These are phyloP conservation scores for Rhodotorula sp. DNA, from an alignment of 1,284 basidiomycete genomes.

Conservation along the genomic window DNA sequence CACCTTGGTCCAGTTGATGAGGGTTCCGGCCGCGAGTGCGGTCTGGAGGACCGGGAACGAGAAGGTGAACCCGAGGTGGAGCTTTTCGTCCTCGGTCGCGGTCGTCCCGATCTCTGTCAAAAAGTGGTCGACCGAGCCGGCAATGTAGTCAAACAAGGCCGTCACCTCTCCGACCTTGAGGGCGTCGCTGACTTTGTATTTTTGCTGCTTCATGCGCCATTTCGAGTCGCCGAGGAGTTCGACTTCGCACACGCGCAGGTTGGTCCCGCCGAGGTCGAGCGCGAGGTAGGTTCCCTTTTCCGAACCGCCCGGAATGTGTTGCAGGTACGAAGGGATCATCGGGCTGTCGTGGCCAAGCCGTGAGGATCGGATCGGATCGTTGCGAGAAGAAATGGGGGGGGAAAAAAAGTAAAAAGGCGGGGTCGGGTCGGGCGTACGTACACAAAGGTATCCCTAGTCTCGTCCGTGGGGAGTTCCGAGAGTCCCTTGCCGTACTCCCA, in stretches of 20 bases:
- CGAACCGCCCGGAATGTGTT: slow-evolving; percentile 81
- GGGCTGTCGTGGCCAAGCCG: slow-evolving; percentile 10
- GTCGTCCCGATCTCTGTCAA: slow-evolving; percentile 65
- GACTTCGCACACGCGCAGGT: slow-evolving; percentile 75
- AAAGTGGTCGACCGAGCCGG: slow-evolving; percentile 91
- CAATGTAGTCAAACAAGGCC: slow-evolving; percentile 89
- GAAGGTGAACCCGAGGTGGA: slow-evolving; percentile 90
- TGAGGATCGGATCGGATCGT: neutral
- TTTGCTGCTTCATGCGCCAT: slow-evolving; percentile 85
- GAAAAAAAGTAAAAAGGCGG: neutral
- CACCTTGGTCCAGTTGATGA: slow-evolving; percentile 91
- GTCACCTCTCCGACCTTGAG: slow-evolving; percentile 85
- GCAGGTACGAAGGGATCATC: slow-evolving; percentile 73
- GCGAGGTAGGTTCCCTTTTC: slow-evolving; percentile 92
- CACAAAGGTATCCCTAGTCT: slow-evolving; percentile 44
- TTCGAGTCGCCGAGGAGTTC: slow-evolving; percentile 81
- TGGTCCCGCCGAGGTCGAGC: slow-evolving; percentile 90
- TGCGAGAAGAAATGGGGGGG: neutral
- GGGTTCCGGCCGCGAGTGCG: slow-evolving; percentile 81
- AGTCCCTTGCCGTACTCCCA: slow-evolving; percentile 68
- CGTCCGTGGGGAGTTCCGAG: slow-evolving; percentile 29
- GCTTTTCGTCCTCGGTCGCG: slow-evolving; percentile 53
- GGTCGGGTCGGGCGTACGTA: slow-evolving; percentile 16
- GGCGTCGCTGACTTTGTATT: slow-evolving; percentile 86
- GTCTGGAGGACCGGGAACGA: slow-evolving; percentile 98